A percentile compares a stretch with the other conserved stretches of the same genome.
These are phyloP conservation scores for Cercophora samala DNA, from an alignment of 495 filamentous ascomycete genomes.

Conservation along the genomic window DNA sequence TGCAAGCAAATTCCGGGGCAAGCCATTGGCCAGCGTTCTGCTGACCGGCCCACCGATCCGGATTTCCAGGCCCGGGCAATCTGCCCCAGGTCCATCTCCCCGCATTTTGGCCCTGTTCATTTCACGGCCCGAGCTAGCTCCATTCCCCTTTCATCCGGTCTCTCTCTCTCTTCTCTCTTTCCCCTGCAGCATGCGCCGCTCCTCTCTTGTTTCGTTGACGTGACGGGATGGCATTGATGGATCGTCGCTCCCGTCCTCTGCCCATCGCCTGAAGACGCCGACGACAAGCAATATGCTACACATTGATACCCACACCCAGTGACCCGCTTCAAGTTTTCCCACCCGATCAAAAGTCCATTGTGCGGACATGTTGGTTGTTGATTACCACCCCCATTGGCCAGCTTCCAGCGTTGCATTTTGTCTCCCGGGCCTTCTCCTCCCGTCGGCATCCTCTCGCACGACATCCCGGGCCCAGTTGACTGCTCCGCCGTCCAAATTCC, in stretches of 20 bases:
- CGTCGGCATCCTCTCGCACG: neutral
- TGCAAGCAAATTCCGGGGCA: neutral
- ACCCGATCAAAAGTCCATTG: too few relatives aligned
- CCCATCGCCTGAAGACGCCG: too few relatives aligned
- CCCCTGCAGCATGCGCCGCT: neutral
- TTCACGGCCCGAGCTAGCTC: neutral
- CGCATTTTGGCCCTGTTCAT: neutral
- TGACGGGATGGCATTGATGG: neutral
- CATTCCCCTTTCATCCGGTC: neutral
- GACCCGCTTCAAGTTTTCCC: too few relatives aligned
- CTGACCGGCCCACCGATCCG: neutral
- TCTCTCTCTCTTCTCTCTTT: neutral
- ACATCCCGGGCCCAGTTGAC: neutral
- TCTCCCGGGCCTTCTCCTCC: constrained; percentile 9
- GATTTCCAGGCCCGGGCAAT: neutral
- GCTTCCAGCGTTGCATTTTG: constrained; percentile 12
- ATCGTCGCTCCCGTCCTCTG: neutral
- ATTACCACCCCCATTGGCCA: constrained; percentile 1
- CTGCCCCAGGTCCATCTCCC: neutral
- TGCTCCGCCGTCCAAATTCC: neutral
- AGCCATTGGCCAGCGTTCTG: neutral
- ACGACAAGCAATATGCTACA: neutral
- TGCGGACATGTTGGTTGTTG: neutral
- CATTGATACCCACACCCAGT: too few relatives aligned
- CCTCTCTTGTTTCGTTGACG: neutral